Base-by-base conservation (phyloP, 208 protist species). In the Leptomonas seymouri region DNA sequence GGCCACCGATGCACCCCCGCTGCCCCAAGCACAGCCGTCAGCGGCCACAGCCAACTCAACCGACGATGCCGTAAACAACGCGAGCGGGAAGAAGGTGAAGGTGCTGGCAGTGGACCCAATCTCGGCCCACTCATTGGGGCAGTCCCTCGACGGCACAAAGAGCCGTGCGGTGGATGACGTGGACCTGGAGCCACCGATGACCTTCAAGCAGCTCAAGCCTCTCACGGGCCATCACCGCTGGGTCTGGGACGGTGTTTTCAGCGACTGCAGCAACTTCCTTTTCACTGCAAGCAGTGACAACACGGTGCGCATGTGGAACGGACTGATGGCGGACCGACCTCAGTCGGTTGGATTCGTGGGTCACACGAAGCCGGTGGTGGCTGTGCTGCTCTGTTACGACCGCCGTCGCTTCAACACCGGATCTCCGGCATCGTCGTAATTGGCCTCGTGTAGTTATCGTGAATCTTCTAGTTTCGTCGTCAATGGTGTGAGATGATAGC, bases 231-330 rank as follows among this genome's bases (percentile, higher is more conserved):
- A 96, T 67, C 75, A 78, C 41, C 87, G 90, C 15, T 96, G 90
- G 88, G 90, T 96, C 21, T 96, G 90, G 88, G 90, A 93, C 65
- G 80, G 87, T 63, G 90, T 83, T 12, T 93, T 96, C 67, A 91
- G 86, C 55, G 86, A 86, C 57, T 91, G 86, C 72, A 72, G 86
- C 42, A 68, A 74, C 21, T 90, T 78, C 68, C 70, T 96, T 39
- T 89, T 96, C 72, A 91, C 81, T 0, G 87, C 78, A 7, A 96
- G 90, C 76, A 96, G 90, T 54, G 90, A 96, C 66, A 80, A 78
- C 49, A 72, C 74, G 30, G 50, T 96, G 59, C 85, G 87, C 15
- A 91, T 91, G 81, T 96, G 90, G 88, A 88, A 76, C 25, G 71
- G 76, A 0, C 50, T 95, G 21, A 62, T 66, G n/a, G 75, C 73